Conservation (phyloP, 139 green algal species). For the Closterium sp. region DNA sequence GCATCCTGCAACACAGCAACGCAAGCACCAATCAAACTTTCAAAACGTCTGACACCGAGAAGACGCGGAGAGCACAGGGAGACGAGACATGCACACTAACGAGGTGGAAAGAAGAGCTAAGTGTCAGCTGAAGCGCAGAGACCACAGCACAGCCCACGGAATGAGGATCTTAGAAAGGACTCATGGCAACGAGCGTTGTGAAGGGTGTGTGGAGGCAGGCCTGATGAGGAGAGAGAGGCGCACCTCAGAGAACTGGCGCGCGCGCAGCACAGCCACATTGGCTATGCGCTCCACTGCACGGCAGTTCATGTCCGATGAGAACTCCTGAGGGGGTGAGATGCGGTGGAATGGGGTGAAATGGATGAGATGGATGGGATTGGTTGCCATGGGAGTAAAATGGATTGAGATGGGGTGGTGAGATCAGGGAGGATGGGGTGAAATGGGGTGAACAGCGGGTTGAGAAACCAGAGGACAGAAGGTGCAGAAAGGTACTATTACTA, state of each 20-base stretch:
- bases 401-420: too few relatives aligned
- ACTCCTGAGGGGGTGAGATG: constrained; percentile 69
- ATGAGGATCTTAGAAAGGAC: too few relatives aligned
- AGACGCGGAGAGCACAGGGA: background rate
- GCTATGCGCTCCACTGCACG: constrained; percentile 91
- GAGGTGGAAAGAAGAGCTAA: background rate
- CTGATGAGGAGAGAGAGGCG: too few relatives aligned
- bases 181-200: background rate
- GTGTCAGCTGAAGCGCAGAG: background rate
- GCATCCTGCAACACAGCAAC: constrained; percentile 69
- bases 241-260: constrained; percentile 76
- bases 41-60: too few relatives aligned
- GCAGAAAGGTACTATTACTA: too few relatives aligned
- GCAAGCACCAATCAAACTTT: background rate
- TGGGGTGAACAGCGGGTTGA: too few relatives aligned
- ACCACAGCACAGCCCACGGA: too few relatives aligned
- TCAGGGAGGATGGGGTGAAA: too few relatives aligned
- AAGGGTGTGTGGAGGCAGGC: background rate
- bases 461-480: too few relatives aligned
- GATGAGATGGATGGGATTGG: background rate
- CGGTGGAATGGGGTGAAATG: background rate
- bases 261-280: constrained; percentile 72
- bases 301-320: constrained; percentile 92
- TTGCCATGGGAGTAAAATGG: too few relatives aligned
- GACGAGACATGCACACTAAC: background rate